phyloP scores from a whole-genome alignment of 163 green algal species.

The Botryococcus braunii region DNA sequence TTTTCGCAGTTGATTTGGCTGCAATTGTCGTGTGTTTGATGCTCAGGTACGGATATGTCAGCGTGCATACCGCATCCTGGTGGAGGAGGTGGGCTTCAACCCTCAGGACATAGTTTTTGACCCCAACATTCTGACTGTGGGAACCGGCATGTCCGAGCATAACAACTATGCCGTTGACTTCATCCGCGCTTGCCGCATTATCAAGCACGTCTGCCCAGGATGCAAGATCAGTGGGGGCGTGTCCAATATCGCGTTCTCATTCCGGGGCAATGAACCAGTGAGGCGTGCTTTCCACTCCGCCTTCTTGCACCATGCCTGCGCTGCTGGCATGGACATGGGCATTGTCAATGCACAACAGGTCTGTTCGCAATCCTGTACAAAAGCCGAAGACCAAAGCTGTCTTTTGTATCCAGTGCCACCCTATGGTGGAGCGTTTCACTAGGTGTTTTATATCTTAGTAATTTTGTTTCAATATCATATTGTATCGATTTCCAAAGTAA shows the following conservation, averaged over 20 bases:
- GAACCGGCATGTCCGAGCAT: conserved; percentile 92
- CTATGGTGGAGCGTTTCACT: too few species aligned
- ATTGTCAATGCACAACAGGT: conserved; percentile 90
- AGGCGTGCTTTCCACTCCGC: conserved; percentile 90
- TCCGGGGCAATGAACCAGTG: conserved; percentile 96
- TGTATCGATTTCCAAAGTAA: too few species aligned
- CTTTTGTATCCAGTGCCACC: too few species aligned
- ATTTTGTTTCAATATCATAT: too few species aligned
- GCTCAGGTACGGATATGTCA: conserved; percentile 79
- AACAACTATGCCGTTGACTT: conserved; percentile 99
- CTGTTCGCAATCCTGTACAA: too few species aligned
- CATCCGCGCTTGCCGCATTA: conserved; percentile 77
- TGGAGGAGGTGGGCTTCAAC: conserved; percentile 93
- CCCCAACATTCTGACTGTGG: conserved; percentile 97
- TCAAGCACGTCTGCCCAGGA: conserved; percentile 94
- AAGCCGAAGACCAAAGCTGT: too few species aligned
- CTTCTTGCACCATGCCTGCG: conserved; percentile 94
- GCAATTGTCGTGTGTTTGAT: neutral
- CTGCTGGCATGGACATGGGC: conserved; percentile 98
- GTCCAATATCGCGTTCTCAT: conserved; percentile 97
- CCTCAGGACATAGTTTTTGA: conserved; percentile 98
- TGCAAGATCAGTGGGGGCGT: conserved; percentile 92
- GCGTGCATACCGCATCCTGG: conserved; percentile 87
- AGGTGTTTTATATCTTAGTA: too few species aligned
- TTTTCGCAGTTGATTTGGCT: too few species aligned